Evolutionary conservation across 192 early-diverging fungal genomes (phyloP).

Genomic region (Backusella morwellensis): DNA sequence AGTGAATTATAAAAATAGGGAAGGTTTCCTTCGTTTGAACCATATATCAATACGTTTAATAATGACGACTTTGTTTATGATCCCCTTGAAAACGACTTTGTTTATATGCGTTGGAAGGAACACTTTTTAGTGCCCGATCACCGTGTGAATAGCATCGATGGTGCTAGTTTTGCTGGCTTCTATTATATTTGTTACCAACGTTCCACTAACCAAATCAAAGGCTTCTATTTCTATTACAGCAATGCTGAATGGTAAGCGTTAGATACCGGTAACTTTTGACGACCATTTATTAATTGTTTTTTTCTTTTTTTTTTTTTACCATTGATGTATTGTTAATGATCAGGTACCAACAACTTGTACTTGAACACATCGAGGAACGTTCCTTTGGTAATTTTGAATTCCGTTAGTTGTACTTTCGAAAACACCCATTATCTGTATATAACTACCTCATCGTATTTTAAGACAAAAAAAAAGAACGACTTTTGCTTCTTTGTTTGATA

Average conservation of each 20-base stretch:
- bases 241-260: slow-evolving; percentile 50
- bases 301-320: background rate
- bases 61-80: slow-evolving; percentile 46
- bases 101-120: slow-evolving; percentile 96
- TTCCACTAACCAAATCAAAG: slow-evolving; percentile 54
- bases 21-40: slow-evolving; percentile 47
- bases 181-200: slow-evolving; percentile 82
- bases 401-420: slow-evolving; percentile 25
- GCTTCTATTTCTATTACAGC: slow-evolving; percentile 63
- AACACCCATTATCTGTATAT: background rate
- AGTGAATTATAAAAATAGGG: slow-evolving; percentile 25
- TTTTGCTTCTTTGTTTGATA: background rate
- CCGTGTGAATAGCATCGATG: slow-evolving; percentile 66
- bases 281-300: background rate
- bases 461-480: background rate
- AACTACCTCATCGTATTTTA: background rate
- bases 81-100: slow-evolving; percentile 47
- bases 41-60: slow-evolving; percentile 46
- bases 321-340: background rate
- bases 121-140: slow-evolving; percentile 91
- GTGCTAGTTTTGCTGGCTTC: slow-evolving; percentile 89
- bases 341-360: slow-evolving; percentile 45
- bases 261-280: background rate
- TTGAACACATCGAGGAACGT: slow-evolving; percentile 40
- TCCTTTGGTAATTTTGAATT: slow-evolving; percentile 48